Evolutionary conservation across 345 rosid species (phyloP).

Genomic region (Eucalyptus decipiens): DNA sequence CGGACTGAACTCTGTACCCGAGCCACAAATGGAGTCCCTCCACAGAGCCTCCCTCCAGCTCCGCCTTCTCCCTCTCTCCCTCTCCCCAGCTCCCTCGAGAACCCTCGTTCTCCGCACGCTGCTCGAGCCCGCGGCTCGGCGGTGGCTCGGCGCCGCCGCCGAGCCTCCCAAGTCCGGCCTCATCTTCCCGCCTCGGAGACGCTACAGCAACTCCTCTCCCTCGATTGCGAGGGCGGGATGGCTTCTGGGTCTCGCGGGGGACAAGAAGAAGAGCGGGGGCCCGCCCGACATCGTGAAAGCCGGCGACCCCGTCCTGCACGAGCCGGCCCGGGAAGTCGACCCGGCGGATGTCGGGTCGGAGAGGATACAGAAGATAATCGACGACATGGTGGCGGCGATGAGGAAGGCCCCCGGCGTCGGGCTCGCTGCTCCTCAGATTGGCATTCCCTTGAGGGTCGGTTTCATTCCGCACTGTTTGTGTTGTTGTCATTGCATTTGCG

Average conservation of each 20-base stretch:
- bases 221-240: constrained; percentile 67
- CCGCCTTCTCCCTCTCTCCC: constrained; percentile 15
- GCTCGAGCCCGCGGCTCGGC: not conserved
- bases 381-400: constrained; percentile 70
- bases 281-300: constrained; percentile 62
- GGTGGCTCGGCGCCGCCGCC: not conserved
- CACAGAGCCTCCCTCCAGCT: constrained; percentile 41
- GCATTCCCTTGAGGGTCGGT: constrained; percentile 58
- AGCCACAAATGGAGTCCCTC: not conserved
- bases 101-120: not conserved
- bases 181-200: not conserved
- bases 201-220: constrained; percentile 19
- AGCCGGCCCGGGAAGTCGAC: constrained; percentile 65
- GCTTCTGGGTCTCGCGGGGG: constrained; percentile 75
- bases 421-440: constrained; percentile 94
- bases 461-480: not conserved
- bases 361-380: constrained; percentile 78
- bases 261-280: constrained; percentile 42
- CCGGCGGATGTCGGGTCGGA: constrained; percentile 68
- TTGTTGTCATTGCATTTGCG: not conserved
- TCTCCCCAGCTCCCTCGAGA: constrained; percentile 7
- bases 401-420: constrained; percentile 89
- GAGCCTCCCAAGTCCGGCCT: not conserved
- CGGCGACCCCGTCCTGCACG: constrained; percentile 93
- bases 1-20: not conserved